phyloP scores from a whole-genome alignment of 1,284 basidiomycete genomes.

The Golubevia pallescens region DNA sequence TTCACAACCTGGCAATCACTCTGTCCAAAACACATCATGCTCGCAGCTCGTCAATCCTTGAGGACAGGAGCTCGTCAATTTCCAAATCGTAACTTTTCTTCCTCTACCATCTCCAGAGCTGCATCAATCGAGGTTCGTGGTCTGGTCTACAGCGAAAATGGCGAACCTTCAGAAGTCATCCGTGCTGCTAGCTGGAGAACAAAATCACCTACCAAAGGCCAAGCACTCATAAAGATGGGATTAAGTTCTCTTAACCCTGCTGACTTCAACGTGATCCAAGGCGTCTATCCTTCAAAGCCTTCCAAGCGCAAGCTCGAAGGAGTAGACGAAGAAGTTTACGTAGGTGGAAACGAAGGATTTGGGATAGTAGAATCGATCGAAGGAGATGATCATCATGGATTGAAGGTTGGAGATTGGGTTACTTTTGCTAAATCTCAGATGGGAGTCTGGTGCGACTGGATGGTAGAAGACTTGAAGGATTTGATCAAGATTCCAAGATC shows the following conservation, averaged over 20 bases:
- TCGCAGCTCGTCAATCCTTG: too few relatives aligned
- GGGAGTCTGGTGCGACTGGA: slow-evolving; percentile 12
- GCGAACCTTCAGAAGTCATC: slow-evolving; percentile 15
- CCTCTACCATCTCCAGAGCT: too few relatives aligned
- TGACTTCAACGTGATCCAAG: slow-evolving; percentile 20
- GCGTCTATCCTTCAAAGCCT: slow-evolving; percentile 17
- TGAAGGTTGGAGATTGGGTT: slow-evolving; percentile 19
- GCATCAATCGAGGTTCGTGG: slow-evolving; percentile 2
- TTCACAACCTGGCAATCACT: too few relatives aligned
- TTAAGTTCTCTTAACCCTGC: slow-evolving; percentile 16
- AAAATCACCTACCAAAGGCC: slow-evolving; percentile 3
- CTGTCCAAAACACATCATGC: too few relatives aligned
- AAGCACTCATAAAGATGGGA: slow-evolving; percentile 6
- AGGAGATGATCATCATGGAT: background rate
- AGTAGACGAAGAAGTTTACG: slow-evolving; percentile 2
- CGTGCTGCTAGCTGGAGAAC: slow-evolving; percentile 2
- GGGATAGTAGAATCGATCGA: slow-evolving; percentile 9
- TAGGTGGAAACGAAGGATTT: slow-evolving; percentile 19
- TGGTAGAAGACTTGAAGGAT: slow-evolving; percentile 10
- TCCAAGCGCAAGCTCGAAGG: slow-evolving; percentile 7
- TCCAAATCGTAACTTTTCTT: too few relatives aligned
- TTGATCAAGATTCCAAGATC: slow-evolving; percentile 5
- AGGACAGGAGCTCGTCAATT: too few relatives aligned
- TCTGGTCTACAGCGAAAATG: slow-evolving; percentile 13
- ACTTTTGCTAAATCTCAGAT: slow-evolving; percentile 15